These are phyloP conservation scores for Dryas alaskensis DNA, from an alignment of 306 rosid genomes.

Conservation along the genomic window DNA sequence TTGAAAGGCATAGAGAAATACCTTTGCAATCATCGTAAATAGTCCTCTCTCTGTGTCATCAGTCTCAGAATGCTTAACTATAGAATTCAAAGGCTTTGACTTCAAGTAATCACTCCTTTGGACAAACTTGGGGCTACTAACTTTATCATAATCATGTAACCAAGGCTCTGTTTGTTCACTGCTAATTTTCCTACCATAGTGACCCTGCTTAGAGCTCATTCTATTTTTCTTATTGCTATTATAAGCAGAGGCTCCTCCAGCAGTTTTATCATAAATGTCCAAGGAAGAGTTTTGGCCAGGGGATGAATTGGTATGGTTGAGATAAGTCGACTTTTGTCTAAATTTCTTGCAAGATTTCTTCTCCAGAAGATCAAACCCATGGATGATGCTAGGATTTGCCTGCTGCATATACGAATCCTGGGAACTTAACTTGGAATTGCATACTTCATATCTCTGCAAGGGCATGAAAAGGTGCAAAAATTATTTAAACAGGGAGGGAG, in stretches of 20 bases:
- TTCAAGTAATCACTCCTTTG: constrained; percentile 51
- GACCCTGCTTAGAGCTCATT: constrained; percentile 51
- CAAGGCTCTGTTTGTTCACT: constrained; percentile 41
- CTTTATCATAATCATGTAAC: constrained; percentile 38
- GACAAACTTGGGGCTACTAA: constrained; percentile 37
- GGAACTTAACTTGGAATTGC: constrained; percentile 56
- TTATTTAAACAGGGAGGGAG: not conserved
- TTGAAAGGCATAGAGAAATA: constrained; percentile 25
- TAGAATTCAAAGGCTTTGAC: constrained; percentile 48
- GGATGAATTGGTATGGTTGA: constrained; percentile 31
- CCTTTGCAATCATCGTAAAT: constrained; percentile 44
- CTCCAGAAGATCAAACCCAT: constrained; percentile 53
- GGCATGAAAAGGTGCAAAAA: constrained; percentile 17
- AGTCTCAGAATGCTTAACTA: constrained; percentile 31
- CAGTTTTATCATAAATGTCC: constrained; percentile 60
- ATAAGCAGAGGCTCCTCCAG: constrained; percentile 46
- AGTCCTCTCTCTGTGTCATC: constrained; percentile 47
- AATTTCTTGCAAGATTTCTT: constrained; percentile 40
- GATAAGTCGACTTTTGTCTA: constrained; percentile 41
- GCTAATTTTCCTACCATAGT: constrained; percentile 43
- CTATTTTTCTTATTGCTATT: constrained; percentile 47
- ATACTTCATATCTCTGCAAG: constrained; percentile 60
- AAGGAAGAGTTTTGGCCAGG: constrained; percentile 58
- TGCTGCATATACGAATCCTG: constrained; percentile 58
- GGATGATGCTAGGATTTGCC: constrained; percentile 47